Conservation (phyloP, 2,329 filamentous ascomycete genomes). For the Phialophora macrospora region DNA sequence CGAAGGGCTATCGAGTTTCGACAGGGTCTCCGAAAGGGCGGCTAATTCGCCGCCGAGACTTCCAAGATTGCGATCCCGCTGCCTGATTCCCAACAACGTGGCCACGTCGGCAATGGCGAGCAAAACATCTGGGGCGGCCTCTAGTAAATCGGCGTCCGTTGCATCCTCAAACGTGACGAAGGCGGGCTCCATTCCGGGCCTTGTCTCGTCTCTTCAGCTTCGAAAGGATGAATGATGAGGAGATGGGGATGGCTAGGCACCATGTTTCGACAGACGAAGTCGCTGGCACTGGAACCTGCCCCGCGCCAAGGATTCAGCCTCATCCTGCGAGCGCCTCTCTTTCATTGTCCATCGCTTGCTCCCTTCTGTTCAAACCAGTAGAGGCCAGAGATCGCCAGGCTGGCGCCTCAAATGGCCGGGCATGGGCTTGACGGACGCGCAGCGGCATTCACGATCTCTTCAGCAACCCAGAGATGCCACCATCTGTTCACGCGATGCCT, state of each 20-base stretch:
- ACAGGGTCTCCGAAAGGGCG: background rate
- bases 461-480: background rate
- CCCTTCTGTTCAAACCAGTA: too few relatives aligned
- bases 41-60: slow-evolving; percentile 3
- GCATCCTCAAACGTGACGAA: background rate
- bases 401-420: background rate
- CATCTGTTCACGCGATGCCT: background rate
- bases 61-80: background rate
- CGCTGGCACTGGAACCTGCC: background rate
- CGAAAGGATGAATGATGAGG: background rate
- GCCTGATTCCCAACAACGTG: slow-evolving; percentile 4
- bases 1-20: background rate
- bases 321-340: background rate
- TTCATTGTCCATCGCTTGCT: too few relatives aligned
- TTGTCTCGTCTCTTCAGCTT: background rate
- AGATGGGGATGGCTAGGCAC: too few relatives aligned
- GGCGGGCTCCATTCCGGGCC: background rate
- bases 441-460: background rate
- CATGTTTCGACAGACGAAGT: background rate
- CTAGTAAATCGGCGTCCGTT: background rate
- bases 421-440: background rate
- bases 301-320: background rate
- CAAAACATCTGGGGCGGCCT: background rate
- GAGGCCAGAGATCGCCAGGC: background rate
- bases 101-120: background rate